Evolutionary conservation across 1,284 basidiomycete genomes (phyloP), one percentile per base, ranked within the genome.

Genomic region (Neonothopanus nambi): DNA sequence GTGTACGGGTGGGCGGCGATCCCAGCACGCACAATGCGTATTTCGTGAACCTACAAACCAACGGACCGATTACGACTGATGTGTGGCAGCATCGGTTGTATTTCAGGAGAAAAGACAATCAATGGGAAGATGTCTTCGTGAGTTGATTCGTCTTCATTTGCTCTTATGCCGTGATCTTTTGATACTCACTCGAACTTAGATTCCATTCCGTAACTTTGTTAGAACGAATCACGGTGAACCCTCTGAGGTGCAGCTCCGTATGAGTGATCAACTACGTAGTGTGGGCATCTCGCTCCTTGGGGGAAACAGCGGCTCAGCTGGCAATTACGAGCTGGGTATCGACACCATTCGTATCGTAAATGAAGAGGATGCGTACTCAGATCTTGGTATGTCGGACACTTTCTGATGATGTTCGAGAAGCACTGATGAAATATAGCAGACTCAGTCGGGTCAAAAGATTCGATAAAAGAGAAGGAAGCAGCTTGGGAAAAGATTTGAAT

Each of bases 1-100:
- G 92, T 3, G 73, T 95, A 3, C 84, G 90, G 24, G 78, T 83
- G 30, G 80, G 76, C 1, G 89, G 90, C 0, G 84, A 91, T 56
- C 80, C 82, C 15, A 75, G 79, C 41, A 89, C 87, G 15, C 79
- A 82, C 55, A 84, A 83, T 60, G 89, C 89, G 6, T 93, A 92
- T 70, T 93, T 89, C 63, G 90, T 93, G 54, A 96, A 96, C 67
- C 72, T 96, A 28, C 93, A 95, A 68, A 95, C 93, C 2, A 82
- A 87, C 47, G 89, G 90, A 1, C 84, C 88, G 2, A 77, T 90
- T 45, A 78, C 81, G 39, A 85, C 84, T 20, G 93, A 95, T 68
- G 73, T 96, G 18, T 96, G 93, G 85, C 94, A 95, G 65, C 93
- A 96, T 64, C 79, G 91, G 35, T 73, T 96, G 35, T 91, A 84